Evolutionary conservation across 2,329 filamentous ascomycete genomes (phyloP).

Genomic region (Xylaria sp.): DNA sequence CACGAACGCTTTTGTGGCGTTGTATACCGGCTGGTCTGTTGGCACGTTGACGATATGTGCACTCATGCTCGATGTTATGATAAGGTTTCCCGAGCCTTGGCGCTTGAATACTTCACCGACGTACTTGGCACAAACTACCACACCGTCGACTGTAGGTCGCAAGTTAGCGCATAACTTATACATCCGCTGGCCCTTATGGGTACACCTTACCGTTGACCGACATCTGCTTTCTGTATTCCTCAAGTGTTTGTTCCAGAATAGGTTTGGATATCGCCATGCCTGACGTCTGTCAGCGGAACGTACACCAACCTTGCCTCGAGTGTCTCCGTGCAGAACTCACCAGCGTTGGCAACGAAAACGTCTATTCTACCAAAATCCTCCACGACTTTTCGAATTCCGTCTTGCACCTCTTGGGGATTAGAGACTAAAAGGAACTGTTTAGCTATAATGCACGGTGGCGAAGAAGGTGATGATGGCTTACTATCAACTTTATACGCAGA

Average conservation of each 20-base stretch:
- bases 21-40: slow-evolving; percentile 66
- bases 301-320: neutral
- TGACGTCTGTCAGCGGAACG: slow-evolving; percentile 13
- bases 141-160: slow-evolving; percentile 33
- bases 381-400: slow-evolving; percentile 32
- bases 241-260: slow-evolving; percentile 34
- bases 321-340: slow-evolving; percentile 18
- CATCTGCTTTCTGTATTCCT: slow-evolving; percentile 39
- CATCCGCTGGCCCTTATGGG: neutral
- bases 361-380: slow-evolving; percentile 39
- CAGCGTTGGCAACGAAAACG: slow-evolving; percentile 40
- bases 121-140: slow-evolving; percentile 38
- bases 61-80: slow-evolving; percentile 54
- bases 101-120: slow-evolving; percentile 40
- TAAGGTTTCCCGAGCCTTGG: slow-evolving; percentile 41
- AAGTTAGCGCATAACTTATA: slow-evolving; percentile 15
- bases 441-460: slow-evolving; percentile 3
- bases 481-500: slow-evolving; percentile 36
- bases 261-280: slow-evolving; percentile 38
- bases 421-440: slow-evolving; percentile 29
- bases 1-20: slow-evolving; percentile 65
- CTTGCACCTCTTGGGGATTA: slow-evolving; percentile 32
- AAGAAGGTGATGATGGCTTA: slow-evolving; percentile 15
- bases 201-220: slow-evolving; percentile 35
- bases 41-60: slow-evolving; percentile 63